Evolutionary conservation across 2,329 filamentous ascomycete species (phyloP).

Genomic region (Colletotrichum camelliae): DNA sequence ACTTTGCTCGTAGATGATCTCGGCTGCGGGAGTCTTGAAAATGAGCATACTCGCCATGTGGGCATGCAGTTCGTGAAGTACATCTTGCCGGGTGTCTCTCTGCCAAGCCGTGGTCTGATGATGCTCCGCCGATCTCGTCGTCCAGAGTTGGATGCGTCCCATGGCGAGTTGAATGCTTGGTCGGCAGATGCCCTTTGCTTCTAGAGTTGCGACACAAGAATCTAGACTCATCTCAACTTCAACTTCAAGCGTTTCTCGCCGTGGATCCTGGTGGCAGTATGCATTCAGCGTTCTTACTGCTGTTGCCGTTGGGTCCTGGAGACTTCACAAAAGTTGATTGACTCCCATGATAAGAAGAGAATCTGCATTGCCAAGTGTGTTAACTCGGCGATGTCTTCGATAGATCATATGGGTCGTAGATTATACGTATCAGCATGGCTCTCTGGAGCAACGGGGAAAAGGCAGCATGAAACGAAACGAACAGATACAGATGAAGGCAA

Average conservation of each 20-base stretch:
- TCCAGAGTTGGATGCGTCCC: not conserved
- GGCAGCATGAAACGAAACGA: not conserved
- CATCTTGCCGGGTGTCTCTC: not conserved
- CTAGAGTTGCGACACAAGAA: not conserved
- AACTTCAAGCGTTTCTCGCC: not conserved
- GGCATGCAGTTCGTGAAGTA: not conserved
- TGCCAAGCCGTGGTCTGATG: not conserved
- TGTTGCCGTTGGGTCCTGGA: not conserved
- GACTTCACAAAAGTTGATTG: accelerated
- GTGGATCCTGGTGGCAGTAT: not conserved
- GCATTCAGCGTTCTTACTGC: not conserved
- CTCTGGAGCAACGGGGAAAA: not conserved
- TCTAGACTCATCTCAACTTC: not conserved
- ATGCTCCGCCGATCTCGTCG: not conserved
- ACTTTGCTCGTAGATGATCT: not conserved
- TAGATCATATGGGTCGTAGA: accelerated
- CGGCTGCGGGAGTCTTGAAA: not conserved
- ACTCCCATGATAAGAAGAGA: not conserved
- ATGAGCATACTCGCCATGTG: not conserved
- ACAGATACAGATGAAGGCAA: not conserved
- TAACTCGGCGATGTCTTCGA: not conserved
- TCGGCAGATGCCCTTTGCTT: not conserved
- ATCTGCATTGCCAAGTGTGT: not conserved
- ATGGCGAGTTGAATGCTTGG: not conserved
- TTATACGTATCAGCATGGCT: not conserved